phyloP scores from a whole-genome alignment of 2,329 filamentous ascomycete genomes.

The Trichophaea hybrida region DNA sequence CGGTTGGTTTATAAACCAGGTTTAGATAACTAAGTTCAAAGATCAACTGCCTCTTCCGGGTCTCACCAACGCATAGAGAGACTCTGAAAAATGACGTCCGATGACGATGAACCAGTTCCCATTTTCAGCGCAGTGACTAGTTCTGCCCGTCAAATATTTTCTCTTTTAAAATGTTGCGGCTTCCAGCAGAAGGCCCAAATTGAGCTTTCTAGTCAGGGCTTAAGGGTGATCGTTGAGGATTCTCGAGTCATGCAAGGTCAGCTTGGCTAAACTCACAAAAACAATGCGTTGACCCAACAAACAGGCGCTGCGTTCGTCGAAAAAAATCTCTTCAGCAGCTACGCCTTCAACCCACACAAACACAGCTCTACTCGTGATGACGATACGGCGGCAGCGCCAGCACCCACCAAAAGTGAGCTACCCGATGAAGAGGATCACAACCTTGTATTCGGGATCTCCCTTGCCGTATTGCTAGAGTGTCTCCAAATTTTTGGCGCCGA shows the following conservation, averaged over 20 bases:
- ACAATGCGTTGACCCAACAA: constrained; percentile 11
- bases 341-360: constrained; percentile 47
- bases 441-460: constrained; percentile 61
- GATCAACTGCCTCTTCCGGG: no score
- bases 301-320: constrained; percentile 68
- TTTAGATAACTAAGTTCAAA: no score
- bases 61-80: no score
- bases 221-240: constrained; percentile 80
- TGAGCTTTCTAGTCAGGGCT: constrained; percentile 72
- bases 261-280: not conserved
- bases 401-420: constrained; percentile 25
- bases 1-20: no score
- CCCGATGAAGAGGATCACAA: constrained; percentile 32
- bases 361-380: constrained; percentile 14
- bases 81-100: not conserved
- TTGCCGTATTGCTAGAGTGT: constrained; percentile 78
- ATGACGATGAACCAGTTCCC: not conserved
- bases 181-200: constrained; percentile 44
- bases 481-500: constrained; percentile 87
- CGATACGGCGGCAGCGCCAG: constrained; percentile 15
- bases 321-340: constrained; percentile 76
- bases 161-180: constrained; percentile 44
- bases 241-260: constrained; percentile 80
- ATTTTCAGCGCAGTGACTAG: constrained; percentile 59
- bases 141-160: constrained; percentile 61